phyloP scores from a whole-genome alignment of 2,329 filamentous ascomycete genomes.

The Macroventuria anomochaeta region DNA sequence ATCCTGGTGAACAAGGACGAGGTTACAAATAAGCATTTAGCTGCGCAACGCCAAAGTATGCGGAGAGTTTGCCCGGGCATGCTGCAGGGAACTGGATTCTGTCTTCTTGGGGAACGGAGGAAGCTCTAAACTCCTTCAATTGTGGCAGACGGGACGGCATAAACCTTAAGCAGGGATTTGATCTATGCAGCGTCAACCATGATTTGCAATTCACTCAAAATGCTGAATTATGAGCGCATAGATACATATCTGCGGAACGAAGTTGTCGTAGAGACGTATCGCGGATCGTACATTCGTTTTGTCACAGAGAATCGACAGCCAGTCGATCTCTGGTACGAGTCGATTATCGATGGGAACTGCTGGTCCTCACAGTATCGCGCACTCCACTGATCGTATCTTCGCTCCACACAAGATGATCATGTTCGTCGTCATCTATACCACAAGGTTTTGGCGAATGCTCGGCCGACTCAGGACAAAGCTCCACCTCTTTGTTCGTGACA shows the following conservation, averaged over 20 bases:
- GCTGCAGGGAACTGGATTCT: background rate
- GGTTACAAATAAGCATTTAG: background rate
- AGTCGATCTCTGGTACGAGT: background rate
- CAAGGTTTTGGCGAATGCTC: background rate
- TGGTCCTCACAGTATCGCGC: background rate
- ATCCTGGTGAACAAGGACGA: background rate
- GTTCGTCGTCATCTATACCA: background rate
- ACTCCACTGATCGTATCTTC: background rate
- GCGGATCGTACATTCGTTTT: background rate
- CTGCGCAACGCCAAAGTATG: background rate
- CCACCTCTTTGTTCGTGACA: background rate
- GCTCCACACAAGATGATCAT: background rate
- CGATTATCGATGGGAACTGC: constrained; percentile 1
- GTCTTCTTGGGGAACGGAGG: background rate
- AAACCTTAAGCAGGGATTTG: background rate
- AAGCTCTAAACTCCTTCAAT: background rate
- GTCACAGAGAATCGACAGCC: background rate
- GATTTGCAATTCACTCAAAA: background rate
- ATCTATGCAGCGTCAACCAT: background rate
- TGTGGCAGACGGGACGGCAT: background rate
- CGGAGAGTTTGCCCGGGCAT: background rate
- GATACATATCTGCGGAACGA: background rate
- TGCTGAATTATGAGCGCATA: background rate
- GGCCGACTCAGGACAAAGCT: background rate
- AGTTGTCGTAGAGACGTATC: background rate